Evolutionary conservation across 164 flowering plant species (phyloP).

Genomic region (Warburgia ugandensis): DNA sequence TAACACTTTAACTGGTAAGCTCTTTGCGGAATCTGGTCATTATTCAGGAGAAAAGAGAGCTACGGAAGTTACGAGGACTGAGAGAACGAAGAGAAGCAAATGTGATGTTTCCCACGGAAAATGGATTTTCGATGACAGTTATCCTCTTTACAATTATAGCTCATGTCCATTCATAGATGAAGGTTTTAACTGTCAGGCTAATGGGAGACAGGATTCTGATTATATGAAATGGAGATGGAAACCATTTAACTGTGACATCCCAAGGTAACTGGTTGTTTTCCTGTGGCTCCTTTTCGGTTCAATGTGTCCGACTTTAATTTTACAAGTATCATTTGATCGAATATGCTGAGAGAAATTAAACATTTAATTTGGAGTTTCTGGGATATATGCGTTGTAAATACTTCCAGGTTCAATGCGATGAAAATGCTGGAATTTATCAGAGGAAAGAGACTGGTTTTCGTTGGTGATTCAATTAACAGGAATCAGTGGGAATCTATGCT

Average conservation of each 20-base stretch:
- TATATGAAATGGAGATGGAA: constrained; percentile 96
- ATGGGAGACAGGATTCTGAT: constrained; percentile 71
- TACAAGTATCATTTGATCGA: neutral
- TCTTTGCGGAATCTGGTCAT: neutral
- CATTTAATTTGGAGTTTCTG: neutral
- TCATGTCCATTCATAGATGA: constrained; percentile 88
- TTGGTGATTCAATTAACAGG: constrained; percentile 92
- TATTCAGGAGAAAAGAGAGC: constrained; percentile 1
- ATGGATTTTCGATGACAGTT: constrained; percentile 83
- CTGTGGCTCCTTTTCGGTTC: no score
- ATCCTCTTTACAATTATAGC: constrained; percentile 61
- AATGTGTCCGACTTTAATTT: neutral
- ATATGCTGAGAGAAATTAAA: neutral
- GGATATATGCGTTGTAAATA: neutral
- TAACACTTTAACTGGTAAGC: neutral
- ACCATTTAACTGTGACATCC: constrained; percentile 69
- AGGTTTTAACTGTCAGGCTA: constrained; percentile 68
- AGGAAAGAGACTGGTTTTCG: constrained; percentile 92
- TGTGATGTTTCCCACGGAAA: constrained; percentile 70
- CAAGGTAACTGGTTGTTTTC: constrained; percentile 42
- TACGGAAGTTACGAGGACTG: constrained; percentile 1
- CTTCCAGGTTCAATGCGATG: constrained; percentile 66
- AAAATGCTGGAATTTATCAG: constrained; percentile 69
- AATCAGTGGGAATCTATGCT: constrained; percentile 99
- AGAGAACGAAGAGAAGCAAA: constrained; percentile 17